Conservation (phyloP, 1,139 yeast species). For the Candida smagusa region DNA sequence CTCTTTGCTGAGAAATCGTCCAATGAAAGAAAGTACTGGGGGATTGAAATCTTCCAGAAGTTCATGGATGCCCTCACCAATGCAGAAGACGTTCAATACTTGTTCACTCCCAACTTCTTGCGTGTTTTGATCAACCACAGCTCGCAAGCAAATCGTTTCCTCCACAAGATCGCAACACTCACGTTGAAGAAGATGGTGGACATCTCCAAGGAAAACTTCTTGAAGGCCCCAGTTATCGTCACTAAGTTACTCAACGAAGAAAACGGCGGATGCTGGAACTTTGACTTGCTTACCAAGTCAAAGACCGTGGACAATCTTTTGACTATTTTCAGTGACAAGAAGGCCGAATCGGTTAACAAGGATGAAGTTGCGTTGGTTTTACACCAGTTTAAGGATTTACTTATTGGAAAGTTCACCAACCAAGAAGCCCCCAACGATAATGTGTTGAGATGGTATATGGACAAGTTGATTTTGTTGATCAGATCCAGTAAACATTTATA, state of each 20-base stretch:
- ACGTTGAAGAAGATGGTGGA: conserved; percentile 44
- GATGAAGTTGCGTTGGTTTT: conserved; percentile 15
- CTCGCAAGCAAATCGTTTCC: conserved; percentile 59
- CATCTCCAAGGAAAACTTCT: conserved; percentile 33
- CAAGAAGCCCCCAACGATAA: conserved; percentile 35
- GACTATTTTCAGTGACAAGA: conserved; percentile 26
- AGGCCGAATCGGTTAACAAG: conserved; percentile 11
- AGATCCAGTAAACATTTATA: conserved; percentile 42
- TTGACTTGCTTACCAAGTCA: conserved; percentile 76
- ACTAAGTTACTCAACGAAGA: conserved; percentile 46
- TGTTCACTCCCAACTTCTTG: conserved; percentile 70
- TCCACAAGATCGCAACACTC: conserved; percentile 64
- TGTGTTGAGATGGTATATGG: conserved; percentile 64
- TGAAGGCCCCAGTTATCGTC: conserved; percentile 48
- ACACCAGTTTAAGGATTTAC: conserved; percentile 19
- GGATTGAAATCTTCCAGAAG: conserved; percentile 67
- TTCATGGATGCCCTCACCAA: conserved; percentile 36
- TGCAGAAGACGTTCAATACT: conserved; percentile 27
- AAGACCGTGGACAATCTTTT: conserved; percentile 59
- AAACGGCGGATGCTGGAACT: conserved; percentile 63
- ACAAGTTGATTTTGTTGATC: conserved; percentile 57
- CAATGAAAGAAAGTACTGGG: conserved; percentile 83
- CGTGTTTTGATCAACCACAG: conserved; percentile 78
- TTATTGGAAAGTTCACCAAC: conserved; percentile 23
- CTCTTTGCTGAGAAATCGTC: conserved; percentile 76